Evolutionary conservation across 805 yeast genomes (phyloP), one percentile per base, ranked within the genome.

Genomic region (Wickerhamomyces queroliae): DNA sequence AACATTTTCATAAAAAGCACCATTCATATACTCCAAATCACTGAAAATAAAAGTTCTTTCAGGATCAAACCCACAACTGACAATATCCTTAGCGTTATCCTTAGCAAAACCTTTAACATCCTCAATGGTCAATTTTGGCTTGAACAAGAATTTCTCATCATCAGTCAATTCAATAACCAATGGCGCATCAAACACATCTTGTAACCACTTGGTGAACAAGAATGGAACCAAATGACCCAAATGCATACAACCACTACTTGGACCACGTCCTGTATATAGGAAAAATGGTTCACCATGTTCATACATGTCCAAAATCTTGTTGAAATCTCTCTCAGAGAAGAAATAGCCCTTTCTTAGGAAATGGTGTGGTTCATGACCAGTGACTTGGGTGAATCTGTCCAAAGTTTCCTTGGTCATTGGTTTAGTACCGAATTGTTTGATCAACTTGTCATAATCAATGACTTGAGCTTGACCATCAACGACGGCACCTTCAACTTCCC

Each of bases 401-500:
- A 93, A 68, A 3, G 90, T 78, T 44, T 84, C 96, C 35, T 69
- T 63, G 9, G 77, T 69, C 51, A 93, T 80, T 36, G 72, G 66
- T 45, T 69, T 78, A 27, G 98, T 89, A 52, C 99, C 99, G 54
- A 93, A 93, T 58, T 85, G 86, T 47, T 70, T 69, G 53, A 88
- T 84, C 49, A 93, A 71, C 64, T 88, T 88, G 42, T 87, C 91
- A 59, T 93, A 93, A 66, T 93, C 96, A 50, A 93, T 90, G 21
- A 79, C 89, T 61, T 84, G 90, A n/a, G 84, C 77, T 52, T 82
- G 70, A 39, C 99, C 99, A 53, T 90, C 95, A 42, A 88, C 96
- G 35, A 91, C 95, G 3, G 97, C 98, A 42, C 98, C 99, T 63
- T 86, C 96, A 23, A 93, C 99, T 61, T 93, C 99, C 99, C 99